Evolutionary conservation across 2,329 filamentous ascomycete genomes (phyloP).

Genomic region (Colletotrichum godetiae): DNA sequence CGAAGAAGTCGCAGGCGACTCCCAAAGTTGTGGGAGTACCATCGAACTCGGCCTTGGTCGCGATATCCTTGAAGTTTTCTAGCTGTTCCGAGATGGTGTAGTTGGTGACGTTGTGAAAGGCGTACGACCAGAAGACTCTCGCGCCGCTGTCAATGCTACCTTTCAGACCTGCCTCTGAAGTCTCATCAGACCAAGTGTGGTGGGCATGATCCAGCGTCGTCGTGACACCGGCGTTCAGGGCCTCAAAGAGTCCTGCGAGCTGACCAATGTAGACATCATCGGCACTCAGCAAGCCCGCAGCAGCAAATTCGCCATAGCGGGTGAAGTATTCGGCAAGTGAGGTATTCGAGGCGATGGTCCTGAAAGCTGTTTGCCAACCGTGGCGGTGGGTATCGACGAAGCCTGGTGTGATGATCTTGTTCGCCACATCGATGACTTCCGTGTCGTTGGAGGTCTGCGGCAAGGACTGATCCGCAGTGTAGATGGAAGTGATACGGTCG

Average conservation of each 20-base stretch:
- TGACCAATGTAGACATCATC: constrained; percentile 60
- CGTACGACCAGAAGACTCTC: constrained; percentile 58
- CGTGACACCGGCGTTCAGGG: constrained; percentile 64
- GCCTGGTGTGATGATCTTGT: constrained; percentile 65
- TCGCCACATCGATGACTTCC: constrained; percentile 58
- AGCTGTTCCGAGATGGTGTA: constrained; percentile 50
- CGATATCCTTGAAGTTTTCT: constrained; percentile 51
- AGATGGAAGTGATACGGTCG: constrained; percentile 51
- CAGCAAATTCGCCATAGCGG: constrained; percentile 50
- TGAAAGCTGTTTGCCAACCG: constrained; percentile 66
- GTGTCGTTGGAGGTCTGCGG: constrained; percentile 37
- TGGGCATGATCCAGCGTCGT: constrained; percentile 65
- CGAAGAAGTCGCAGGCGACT: constrained; percentile 54
- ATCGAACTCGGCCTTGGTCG: constrained; percentile 40
- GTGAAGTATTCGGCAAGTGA: constrained; percentile 60
- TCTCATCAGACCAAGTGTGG: constrained; percentile 56
- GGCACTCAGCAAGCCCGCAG: constrained; percentile 47
- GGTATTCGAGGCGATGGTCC: constrained; percentile 63
- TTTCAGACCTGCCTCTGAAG: constrained; percentile 55
- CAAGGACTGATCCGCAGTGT: constrained; percentile 1
- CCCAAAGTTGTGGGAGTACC: constrained; percentile 49
- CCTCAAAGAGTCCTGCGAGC: constrained; percentile 59
- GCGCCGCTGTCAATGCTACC: constrained; percentile 60
- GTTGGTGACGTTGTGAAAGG: constrained; percentile 50
- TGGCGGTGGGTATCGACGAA: constrained; percentile 69